These are phyloP conservation scores for Hydnomerulius pinastri DNA, from an alignment of 768 basidiomycete genomes.

Conservation along the genomic window DNA sequence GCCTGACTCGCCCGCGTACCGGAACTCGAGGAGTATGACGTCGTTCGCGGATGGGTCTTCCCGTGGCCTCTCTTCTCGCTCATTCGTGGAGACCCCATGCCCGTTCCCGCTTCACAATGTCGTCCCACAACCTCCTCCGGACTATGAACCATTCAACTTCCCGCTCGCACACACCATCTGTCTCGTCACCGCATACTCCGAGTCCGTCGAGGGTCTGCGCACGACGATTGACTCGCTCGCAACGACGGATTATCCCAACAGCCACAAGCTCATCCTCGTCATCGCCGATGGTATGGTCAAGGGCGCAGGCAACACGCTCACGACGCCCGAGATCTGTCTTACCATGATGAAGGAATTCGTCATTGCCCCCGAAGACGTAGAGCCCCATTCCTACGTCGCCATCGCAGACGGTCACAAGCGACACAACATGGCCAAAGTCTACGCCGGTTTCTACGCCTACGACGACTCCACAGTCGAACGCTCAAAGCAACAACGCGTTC, in stretches of 20 bases:
- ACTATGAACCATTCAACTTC: slow-evolving; percentile 95
- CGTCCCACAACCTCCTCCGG: slow-evolving; percentile 87
- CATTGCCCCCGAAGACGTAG: slow-evolving; percentile 77
- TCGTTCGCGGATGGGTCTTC: slow-evolving; percentile 56
- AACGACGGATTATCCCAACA: slow-evolving; percentile 98
- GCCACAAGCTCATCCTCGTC: slow-evolving; percentile 93
- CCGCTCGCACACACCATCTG: slow-evolving; percentile 92
- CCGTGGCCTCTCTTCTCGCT: slow-evolving; percentile 36
- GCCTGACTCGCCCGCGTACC: slow-evolving; percentile 69
- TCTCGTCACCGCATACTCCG: slow-evolving; percentile 97
- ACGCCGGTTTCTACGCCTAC: slow-evolving; percentile 96
- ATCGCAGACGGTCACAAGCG: slow-evolving; percentile 99
- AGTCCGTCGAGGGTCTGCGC: slow-evolving; percentile 92
- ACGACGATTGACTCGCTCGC: slow-evolving; percentile 98
- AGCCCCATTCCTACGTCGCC: slow-evolving; percentile 94
- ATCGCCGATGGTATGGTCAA: slow-evolving; percentile 99
- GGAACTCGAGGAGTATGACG: slow-evolving; percentile 79
- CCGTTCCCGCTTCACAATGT: slow-evolving; percentile 93
- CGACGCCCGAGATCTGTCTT: slow-evolving; percentile 93
- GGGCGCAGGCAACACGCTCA: slow-evolving; percentile 85
- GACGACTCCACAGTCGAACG: slow-evolving; percentile 86
- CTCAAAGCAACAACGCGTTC: slow-evolving; percentile 95
- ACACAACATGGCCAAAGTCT: slow-evolving; percentile 99
- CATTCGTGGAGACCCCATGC: slow-evolving; percentile 70
- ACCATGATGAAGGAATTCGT: slow-evolving; percentile 98